Evolutionary conservation across 495 filamentous ascomycete genomes (phyloP), one percentile per base, ranked within the genome.

Genomic region (Alectoria sarmentosa): DNA sequence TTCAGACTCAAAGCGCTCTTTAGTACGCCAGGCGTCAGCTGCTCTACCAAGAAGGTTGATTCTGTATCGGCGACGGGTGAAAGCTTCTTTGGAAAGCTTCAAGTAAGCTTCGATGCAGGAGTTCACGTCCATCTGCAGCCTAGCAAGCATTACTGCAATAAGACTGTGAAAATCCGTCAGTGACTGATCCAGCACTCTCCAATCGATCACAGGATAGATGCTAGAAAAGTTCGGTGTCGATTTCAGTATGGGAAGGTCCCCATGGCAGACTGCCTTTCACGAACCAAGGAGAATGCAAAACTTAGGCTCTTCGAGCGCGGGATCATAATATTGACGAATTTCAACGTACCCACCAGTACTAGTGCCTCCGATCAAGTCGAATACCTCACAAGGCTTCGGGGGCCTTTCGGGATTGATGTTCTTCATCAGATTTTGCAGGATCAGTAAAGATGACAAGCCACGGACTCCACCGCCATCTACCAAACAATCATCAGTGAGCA

Each of bases 391-490:
- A 13, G 81, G 82, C 28, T 77, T 69, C 30, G 67, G 67, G n/a
- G 77, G 73, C 38, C 80, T 72, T 19, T 77, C 69, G 32, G 67
- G 68, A 26, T 78, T 73, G 41, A 82, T 71, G 0, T 65, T 69
- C 44, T 75, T 73, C 73, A 85, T 80, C 30, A 86, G 71, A 19
- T 73, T 62, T 39, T 79, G 75, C 42, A 85, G 73, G 64, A 85
- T 82, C 63, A 77, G 67, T 4, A 84, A 75, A 1, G 76, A 71
- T 5, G 82, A 83, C 30, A 85, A 69, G 3, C 79, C 81, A 19
- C 82, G 78, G 2, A 84, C 77, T 34, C 82, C 83, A 41, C 83
- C 82, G 61, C 83, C 82, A 68, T 85, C 83, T 21, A 84, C 36
- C 36, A 37, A 37, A 37, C 36, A 4, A 37, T 10, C 10, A 37